A percentile compares a stretch with the other conserved stretches of the same genome.
Conservation (phyloP, 1,284 basidiomycete species). For the Tilletia caries region DNA sequence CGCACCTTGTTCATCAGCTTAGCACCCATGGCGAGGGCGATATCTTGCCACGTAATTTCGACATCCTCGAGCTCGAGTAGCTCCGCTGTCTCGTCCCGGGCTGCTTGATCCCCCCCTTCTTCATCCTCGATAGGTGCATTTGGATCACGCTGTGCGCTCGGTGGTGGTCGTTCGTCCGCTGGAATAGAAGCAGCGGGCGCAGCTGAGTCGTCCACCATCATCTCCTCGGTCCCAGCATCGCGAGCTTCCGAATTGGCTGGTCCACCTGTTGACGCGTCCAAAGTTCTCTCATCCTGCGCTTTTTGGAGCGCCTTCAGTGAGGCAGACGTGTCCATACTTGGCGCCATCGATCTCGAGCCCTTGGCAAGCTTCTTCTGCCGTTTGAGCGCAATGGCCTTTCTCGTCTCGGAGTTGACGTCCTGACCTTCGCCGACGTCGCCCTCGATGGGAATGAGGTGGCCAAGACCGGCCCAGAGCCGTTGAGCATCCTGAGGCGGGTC, state of each 20-base stretch:
- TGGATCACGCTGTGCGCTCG: conserved; percentile 1
- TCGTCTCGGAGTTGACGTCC: background rate
- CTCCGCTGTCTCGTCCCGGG: background rate
- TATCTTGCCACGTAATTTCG: conserved; percentile 76
- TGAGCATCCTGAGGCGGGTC: conserved; percentile 63
- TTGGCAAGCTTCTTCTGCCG: conserved; percentile 35
- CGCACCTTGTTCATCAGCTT: conserved; percentile 78
- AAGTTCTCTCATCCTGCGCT: background rate
- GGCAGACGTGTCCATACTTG: background rate
- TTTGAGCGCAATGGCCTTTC: conserved; percentile 37
- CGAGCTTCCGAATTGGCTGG: background rate
- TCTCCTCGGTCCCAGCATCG: background rate
- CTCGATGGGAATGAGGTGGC: conserved; percentile 68
- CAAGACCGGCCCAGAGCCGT: conserved; percentile 66
- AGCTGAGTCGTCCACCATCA: background rate
- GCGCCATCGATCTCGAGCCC: conserved; percentile 10
- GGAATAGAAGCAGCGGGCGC: background rate
- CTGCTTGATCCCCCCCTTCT: background rate
- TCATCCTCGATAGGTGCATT: conserved; percentile 9
- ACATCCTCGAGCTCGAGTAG: conserved; percentile 2
- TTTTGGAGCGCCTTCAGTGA: background rate
- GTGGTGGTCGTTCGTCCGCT: background rate
- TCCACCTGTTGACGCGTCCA: background rate
- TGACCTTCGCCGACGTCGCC: conserved; percentile 48
- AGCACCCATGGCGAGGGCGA: conserved; percentile 82